phyloP scores from a whole-genome alignment of 768 basidiomycete genomes.

The Mycena capillaripes region DNA sequence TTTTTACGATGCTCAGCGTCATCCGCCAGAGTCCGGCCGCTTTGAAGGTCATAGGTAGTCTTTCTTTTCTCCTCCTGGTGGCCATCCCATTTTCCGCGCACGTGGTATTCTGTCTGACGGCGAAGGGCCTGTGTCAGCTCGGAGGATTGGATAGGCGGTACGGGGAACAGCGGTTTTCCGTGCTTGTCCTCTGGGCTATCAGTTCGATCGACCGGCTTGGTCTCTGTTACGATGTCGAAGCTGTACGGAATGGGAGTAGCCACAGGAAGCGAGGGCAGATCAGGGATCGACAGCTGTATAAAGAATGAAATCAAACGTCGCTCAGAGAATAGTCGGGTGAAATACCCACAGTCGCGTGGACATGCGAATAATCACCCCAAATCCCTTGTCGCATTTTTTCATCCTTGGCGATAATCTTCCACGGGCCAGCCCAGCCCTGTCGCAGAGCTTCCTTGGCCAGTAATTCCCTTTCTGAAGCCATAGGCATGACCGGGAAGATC shows the following conservation, averaged over 20 bases:
- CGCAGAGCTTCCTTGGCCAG: constrained; percentile 5
- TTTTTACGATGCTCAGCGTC: neutral
- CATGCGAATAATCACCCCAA: constrained; percentile 20
- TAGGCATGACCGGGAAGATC: constrained; percentile 18
- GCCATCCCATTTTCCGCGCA: neutral
- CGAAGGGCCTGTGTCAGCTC: neutral
- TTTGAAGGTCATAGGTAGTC: neutral
- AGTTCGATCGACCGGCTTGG: neutral
- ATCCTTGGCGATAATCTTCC: neutral
- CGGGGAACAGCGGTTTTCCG: constrained; percentile 23
- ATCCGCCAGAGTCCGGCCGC: neutral
- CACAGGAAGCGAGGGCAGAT: neutral
- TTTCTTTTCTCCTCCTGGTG: neutral
- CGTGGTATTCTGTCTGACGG: neutral
- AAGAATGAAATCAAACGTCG: neutral
- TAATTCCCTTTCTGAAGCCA: neutral
- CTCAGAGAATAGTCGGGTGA: neutral
- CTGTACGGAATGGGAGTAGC: constrained; percentile 15
- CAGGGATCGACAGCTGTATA: neutral
- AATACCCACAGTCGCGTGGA: neutral
- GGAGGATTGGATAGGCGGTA: neutral
- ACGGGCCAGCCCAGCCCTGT: constrained; percentile 18
- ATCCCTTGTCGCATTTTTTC: constrained; percentile 15
- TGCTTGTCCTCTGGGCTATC: constrained; percentile 18
- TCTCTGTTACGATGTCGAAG: constrained; percentile 13